phyloP scores from a whole-genome alignment of 768 basidiomycete species.

The Boletus speciosus region DNA sequence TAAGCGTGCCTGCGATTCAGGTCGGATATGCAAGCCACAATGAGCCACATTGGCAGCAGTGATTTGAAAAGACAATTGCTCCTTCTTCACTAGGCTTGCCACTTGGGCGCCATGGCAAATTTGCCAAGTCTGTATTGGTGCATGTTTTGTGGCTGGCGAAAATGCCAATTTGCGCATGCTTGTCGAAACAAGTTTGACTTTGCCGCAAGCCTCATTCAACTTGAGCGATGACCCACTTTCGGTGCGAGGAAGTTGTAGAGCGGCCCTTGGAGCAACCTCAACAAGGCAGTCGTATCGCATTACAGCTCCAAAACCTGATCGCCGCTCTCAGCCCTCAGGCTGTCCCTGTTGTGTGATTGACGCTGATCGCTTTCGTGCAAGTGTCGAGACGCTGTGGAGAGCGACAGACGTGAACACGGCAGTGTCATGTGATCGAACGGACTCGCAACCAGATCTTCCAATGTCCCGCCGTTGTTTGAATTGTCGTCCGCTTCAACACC shows the following conservation, averaged over 20 bases:
- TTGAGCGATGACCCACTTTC: neutral
- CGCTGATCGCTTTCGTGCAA: constrained; percentile 16
- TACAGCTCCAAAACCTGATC: constrained; percentile 19
- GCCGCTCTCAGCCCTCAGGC: constrained; percentile 14
- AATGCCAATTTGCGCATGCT: too few relatives aligned
- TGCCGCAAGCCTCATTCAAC: too few relatives aligned
- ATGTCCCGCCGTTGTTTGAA: constrained; percentile 5
- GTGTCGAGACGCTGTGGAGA: constrained; percentile 18
- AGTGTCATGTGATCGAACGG: neutral
- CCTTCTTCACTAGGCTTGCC: too few relatives aligned
- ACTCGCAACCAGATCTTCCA: constrained; percentile 1
- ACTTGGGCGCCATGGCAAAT: too few relatives aligned
- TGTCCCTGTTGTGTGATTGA: constrained; percentile 22
- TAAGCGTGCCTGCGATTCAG: too few relatives aligned
- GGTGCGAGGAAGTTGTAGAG: neutral
- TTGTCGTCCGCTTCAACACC: constrained; percentile 2
- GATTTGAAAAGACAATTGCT: too few relatives aligned
- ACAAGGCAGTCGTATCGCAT: constrained; percentile 15
- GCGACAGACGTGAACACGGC: constrained; percentile 9
- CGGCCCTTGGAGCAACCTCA: constrained; percentile 8
- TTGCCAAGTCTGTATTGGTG: too few relatives aligned
- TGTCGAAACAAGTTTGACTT: too few relatives aligned
- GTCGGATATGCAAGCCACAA: too few relatives aligned
- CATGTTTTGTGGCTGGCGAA: too few relatives aligned
- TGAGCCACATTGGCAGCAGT: too few relatives aligned